Evolutionary conservation across 2,329 filamentous ascomycete species (phyloP).

Genomic region (Sporothrix mexicana): DNA sequence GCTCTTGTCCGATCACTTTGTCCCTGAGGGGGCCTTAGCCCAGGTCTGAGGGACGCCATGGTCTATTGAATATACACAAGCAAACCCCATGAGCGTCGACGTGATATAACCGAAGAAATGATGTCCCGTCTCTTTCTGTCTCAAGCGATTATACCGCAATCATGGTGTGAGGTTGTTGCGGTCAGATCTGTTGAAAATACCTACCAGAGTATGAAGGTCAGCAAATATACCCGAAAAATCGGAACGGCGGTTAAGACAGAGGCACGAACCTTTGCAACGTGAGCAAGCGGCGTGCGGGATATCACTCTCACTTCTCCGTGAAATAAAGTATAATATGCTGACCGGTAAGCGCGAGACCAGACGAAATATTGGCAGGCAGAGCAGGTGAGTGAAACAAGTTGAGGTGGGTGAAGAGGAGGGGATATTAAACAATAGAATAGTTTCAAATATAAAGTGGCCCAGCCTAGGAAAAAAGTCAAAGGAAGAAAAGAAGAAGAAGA

Average conservation of each 20-base stretch:
- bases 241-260: background rate
- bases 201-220: background rate
- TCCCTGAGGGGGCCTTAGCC: conserved; percentile 18
- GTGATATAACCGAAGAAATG: background rate
- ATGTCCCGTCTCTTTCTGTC: conserved; percentile 4
- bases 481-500: background rate
- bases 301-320: conserved; percentile 8
- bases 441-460: conserved; percentile 7
- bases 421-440: conserved; percentile 24
- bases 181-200: background rate
- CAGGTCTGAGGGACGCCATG: conserved; percentile 34
- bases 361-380: background rate
- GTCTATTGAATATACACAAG: background rate
- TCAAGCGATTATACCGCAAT: background rate
- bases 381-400: background rate
- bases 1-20: conserved; percentile 3
- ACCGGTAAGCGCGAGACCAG: conserved; percentile 14
- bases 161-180: background rate
- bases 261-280: conserved; percentile 12
- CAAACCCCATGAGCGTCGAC: conserved; percentile 25
- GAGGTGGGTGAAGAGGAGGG: conserved; percentile 1
- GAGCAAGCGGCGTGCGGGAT: conserved; percentile 8
- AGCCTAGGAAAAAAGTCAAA: conserved; percentile 19
- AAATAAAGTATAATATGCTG: conserved; percentile 24
- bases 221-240: background rate